phyloP scores from a whole-genome alignment of 2,329 filamentous ascomycete species.

The Aspergillus brasiliensis region DNA sequence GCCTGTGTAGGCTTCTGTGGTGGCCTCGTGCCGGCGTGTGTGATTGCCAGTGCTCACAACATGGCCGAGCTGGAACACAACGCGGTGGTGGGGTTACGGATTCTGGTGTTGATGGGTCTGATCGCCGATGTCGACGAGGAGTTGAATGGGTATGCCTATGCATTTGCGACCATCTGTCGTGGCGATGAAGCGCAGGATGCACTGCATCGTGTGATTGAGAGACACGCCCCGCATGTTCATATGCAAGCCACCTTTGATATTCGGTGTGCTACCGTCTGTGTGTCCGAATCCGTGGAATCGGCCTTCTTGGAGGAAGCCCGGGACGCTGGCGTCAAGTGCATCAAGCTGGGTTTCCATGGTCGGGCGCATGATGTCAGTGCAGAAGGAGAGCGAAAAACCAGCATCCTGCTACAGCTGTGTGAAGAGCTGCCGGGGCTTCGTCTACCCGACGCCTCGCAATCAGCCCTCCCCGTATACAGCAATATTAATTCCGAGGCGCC shows the following conservation, averaged over 20 bases:
- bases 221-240: background rate
- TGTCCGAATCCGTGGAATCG: background rate
- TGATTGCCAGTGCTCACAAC: conserved; percentile 35
- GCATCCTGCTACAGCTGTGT: conserved; percentile 25
- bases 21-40: conserved; percentile 43
- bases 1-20: conserved; percentile 44
- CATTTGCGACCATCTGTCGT: conserved; percentile 13
- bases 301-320: background rate
- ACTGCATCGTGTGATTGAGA: conserved; percentile 18
- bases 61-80: conserved; percentile 34
- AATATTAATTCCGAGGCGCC: background rate
- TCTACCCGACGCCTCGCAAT: conserved; percentile 31
- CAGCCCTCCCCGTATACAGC: conserved; percentile 25
- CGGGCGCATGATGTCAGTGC: background rate
- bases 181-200: conserved; percentile 27
- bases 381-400: background rate
- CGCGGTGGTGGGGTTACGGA: conserved; percentile 41
- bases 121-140: conserved; percentile 40
- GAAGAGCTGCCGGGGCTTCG: conserved; percentile 30
- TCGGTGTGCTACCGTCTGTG: background rate
- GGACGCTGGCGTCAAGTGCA: background rate
- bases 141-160: conserved; percentile 13
- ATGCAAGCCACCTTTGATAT: background rate
- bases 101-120: conserved; percentile 44
- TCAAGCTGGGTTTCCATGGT: background rate